Conservation (phyloP, 192 early-diverging fungal genomes). For the Coemansia sp. region DNA sequence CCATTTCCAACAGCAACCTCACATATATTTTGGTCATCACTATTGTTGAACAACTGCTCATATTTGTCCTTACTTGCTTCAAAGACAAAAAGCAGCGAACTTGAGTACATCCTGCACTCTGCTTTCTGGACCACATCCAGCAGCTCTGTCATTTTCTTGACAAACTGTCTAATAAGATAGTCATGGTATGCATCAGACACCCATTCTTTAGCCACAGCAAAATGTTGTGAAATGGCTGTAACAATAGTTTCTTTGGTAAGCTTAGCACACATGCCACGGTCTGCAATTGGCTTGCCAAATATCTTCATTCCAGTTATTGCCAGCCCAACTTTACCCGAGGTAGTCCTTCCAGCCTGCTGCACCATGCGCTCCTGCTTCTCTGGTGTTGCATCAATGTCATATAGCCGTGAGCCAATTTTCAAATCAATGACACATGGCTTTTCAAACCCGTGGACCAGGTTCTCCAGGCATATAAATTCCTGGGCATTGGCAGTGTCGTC, state of each 20-base stretch:
- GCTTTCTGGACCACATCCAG: constrained; percentile 50
- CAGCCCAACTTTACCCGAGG: constrained; percentile 63
- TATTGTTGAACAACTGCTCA: constrained; percentile 28
- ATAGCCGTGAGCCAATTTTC: constrained; percentile 80
- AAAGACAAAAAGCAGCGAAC: constrained; percentile 82
- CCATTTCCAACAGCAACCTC: constrained; percentile 1
- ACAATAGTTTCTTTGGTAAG: constrained; percentile 52
- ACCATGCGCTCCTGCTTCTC: constrained; percentile 70
- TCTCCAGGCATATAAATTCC: constrained; percentile 72
- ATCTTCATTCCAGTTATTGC: constrained; percentile 74
- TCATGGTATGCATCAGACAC: constrained; percentile 53
- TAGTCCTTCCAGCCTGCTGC: constrained; percentile 63
- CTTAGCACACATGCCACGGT: constrained; percentile 16
- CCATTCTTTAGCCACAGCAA: constrained; percentile 40
- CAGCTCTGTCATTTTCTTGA: constrained; percentile 58
- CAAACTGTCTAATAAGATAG: constrained; percentile 61
- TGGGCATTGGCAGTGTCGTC: neutral
- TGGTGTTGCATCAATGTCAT: constrained; percentile 66
- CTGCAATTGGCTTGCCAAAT: constrained; percentile 5
- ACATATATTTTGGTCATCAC: neutral
- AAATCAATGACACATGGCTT: constrained; percentile 81
- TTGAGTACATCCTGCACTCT: constrained; percentile 65
- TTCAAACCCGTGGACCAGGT: constrained; percentile 64
- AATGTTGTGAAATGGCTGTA: constrained; percentile 60
- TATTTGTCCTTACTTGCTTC: constrained; percentile 61